Evolutionary conservation across 192 early-diverging fungal genomes (phyloP).

Genomic region (Chytriomyces sp.): DNA sequence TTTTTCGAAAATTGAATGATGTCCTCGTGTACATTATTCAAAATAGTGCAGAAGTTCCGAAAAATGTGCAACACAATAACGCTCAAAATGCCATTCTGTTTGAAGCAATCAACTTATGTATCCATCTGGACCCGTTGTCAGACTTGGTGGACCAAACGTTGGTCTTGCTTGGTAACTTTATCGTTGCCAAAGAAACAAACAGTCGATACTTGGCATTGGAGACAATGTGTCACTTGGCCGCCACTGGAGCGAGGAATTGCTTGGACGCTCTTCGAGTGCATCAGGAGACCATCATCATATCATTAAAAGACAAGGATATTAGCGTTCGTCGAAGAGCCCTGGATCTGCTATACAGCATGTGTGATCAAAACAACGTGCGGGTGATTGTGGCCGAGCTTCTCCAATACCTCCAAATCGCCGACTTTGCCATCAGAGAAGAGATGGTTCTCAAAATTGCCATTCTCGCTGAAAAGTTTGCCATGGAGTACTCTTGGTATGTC

Average conservation of each 20-base stretch:
- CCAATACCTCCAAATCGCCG: slow-evolving; percentile 86
- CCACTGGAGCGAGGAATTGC: slow-evolving; percentile 71
- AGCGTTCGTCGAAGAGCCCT: slow-evolving; percentile 93
- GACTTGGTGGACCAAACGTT: slow-evolving; percentile 84
- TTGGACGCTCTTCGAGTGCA: slow-evolving; percentile 76
- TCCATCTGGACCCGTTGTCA: slow-evolving; percentile 90
- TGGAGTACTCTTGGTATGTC: slow-evolving; percentile 98
- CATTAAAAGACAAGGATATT: slow-evolving; percentile 95
- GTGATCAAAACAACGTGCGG: slow-evolving; percentile 84
- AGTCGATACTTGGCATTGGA: slow-evolving; percentile 96
- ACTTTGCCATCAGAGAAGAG: slow-evolving; percentile 91
- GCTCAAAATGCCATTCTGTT: slow-evolving; percentile 97
- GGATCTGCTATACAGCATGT: slow-evolving; percentile 97
- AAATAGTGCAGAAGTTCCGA: slow-evolving; percentile 81
- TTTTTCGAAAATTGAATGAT: slow-evolving; percentile 59
- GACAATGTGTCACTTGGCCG: slow-evolving; percentile 91
- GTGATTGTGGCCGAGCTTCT: slow-evolving; percentile 90
- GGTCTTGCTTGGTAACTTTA: slow-evolving; percentile 83
- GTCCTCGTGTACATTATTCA: slow-evolving; percentile 80
- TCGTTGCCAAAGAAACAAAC: slow-evolving; percentile 96
- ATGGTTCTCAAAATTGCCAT: slow-evolving; percentile 99
- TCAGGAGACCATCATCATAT: slow-evolving; percentile 81
- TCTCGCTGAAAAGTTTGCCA: slow-evolving; percentile 95
- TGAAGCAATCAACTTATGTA: slow-evolving; percentile 94
- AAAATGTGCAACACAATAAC: slow-evolving; percentile 97